Conservation (phyloP, 1,139 yeast genomes). For the Sugiyamaella grinbergsii region DNA sequence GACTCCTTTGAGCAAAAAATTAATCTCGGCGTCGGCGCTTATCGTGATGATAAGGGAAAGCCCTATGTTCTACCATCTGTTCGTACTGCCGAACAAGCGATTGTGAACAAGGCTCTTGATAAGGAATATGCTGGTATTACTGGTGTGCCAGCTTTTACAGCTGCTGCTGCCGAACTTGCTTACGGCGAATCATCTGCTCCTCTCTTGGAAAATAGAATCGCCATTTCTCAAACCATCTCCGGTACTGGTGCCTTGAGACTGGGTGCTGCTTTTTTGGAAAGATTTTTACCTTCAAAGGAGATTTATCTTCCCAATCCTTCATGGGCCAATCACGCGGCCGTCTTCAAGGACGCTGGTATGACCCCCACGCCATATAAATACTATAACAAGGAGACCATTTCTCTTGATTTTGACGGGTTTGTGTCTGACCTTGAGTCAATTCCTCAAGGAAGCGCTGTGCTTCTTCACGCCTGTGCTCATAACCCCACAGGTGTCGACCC, state of each 20-base stretch:
- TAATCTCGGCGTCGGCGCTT: constrained; percentile 94
- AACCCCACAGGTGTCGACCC: constrained; percentile 98
- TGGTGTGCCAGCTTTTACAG: constrained; percentile 75
- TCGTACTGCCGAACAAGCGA: constrained; percentile 49
- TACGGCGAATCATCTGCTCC: constrained; percentile 48
- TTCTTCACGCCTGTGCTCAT: constrained; percentile 95
- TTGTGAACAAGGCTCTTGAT: constrained; percentile 54
- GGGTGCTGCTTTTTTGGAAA: constrained; percentile 62
- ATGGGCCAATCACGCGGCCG: constrained; percentile 72
- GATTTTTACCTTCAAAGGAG: constrained; percentile 52
- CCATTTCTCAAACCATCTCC: constrained; percentile 67
- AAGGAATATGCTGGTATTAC: constrained; percentile 90
- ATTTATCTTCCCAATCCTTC: constrained; percentile 68
- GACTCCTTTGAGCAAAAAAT: constrained; percentile 59
- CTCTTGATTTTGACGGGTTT: constrained; percentile 69
- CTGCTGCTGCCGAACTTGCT: constrained; percentile 69
- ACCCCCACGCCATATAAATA: constrained; percentile 59
- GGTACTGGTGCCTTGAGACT: constrained; percentile 76
- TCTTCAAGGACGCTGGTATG: constrained; percentile 50
- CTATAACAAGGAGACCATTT: constrained; percentile 64
- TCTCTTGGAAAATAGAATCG: constrained; percentile 50
- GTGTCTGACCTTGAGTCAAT: constrained; percentile 66
- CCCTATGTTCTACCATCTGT: constrained; percentile 95
- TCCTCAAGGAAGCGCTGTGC: constrained; percentile 74
- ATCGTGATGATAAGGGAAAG: constrained; percentile 88